phyloP scores from a whole-genome alignment of 129 eudicot species.

The Artemisia annua region DNA sequence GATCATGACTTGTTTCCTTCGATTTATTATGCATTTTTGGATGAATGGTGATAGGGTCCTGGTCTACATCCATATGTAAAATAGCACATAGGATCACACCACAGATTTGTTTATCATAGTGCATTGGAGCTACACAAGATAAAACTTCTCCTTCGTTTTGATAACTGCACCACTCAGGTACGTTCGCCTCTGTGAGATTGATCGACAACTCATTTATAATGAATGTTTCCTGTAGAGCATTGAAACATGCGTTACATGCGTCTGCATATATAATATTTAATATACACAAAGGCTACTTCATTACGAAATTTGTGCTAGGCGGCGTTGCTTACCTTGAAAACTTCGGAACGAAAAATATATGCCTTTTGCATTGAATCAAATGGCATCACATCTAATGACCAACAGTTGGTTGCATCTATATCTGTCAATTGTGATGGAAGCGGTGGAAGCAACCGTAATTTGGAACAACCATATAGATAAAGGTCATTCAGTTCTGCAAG shows the following conservation, averaged over 20 bases:
- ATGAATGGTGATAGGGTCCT: too few relatives aligned
- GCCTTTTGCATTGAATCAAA: neutral
- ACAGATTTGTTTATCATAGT: neutral
- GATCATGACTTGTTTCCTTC: too few relatives aligned
- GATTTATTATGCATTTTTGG: too few relatives aligned
- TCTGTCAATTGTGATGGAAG: conserved; percentile 5
- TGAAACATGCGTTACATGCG: neutral
- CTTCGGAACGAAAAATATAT: neutral
- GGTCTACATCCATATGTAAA: too few relatives aligned
- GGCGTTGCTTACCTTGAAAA: conserved; percentile 11
- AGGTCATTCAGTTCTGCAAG: conserved; percentile 6
- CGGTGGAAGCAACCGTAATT: conserved; percentile 4
- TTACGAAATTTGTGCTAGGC: neutral
- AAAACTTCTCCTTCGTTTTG: neutral
- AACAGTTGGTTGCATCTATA: neutral
- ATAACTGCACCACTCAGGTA: neutral
- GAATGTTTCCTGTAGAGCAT: conserved; percentile 10
- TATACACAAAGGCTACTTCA: neutral
- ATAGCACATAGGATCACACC: too few relatives aligned
- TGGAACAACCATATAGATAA: neutral
- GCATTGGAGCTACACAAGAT: conserved; percentile 3
- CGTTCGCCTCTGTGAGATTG: neutral
- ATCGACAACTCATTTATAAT: neutral
- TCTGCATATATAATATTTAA: neutral
- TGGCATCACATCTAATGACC: conserved; percentile 14